Evolutionary conservation across 2,329 filamentous ascomycete genomes (phyloP), one percentile per base, ranked within the genome.

Genomic region (Colletotrichum simmondsii): DNA sequence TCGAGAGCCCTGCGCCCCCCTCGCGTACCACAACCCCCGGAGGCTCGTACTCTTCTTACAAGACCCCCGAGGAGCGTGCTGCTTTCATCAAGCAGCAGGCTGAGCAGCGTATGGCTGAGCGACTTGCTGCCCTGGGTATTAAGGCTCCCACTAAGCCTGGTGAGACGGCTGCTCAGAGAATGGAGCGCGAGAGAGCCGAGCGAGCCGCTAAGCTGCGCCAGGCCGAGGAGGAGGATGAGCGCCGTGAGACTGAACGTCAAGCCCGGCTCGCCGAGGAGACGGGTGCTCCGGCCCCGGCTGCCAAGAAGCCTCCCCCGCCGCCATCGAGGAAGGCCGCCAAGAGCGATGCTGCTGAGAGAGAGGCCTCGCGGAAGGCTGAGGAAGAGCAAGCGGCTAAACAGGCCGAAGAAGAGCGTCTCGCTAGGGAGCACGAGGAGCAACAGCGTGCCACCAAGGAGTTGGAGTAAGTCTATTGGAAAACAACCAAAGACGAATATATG

Each of bases 61-160:
- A 94, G 83, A 98, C 95, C 0, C 93, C 95, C 0, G 95, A 98
- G 82, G 96, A 99, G 79, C 91, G 97, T 68, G 95, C 97, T 46
- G 95, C 96, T 5, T 98, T 97, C 79, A 98, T 98, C 80, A 97
- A 97, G 81, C 95, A 98, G 81, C 96, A 98, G 81, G 97, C 97
- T 10, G 95, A 98, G 81, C 94, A 96, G 80, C 94, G 96, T 72
- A 98, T 99, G 93, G 96, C 97, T 46, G 97, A 98, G 82, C 92
- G 97, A 73, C 90, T 99, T 78, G 97, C 97, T 73, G 96, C 96
- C 59, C 90, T 98, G 74, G 97, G 97, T 46, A 93, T 99, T 80
- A 97, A 95, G 81, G 92, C 95, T 35, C 93, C 94, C 6, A 87
- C 88, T 22, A 97, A 97, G 80, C 85, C 92, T 52, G 92, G 93